Evolutionary conservation across 225 moss, liverwort and hornwort species (phyloP), one percentile per base, ranked within the genome.

Genomic region (Ulota crispa): DNA sequence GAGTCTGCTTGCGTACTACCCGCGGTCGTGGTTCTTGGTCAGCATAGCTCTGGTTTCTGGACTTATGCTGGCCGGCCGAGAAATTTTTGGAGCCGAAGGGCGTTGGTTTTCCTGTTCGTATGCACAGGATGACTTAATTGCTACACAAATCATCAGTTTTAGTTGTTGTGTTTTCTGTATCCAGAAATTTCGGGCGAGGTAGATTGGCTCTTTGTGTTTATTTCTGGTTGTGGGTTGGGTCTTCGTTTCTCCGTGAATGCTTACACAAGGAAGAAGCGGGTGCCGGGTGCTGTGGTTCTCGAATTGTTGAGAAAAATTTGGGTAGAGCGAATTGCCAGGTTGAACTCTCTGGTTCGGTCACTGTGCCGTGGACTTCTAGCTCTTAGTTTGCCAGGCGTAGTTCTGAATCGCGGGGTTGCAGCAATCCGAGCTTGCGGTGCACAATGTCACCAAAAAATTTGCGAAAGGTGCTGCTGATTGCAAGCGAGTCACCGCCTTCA

Each of bases 371-470:
- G 36, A 36, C 27, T 61, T 32, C 3, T 6, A 65, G 65, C 65
- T 65, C 26, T 18, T 19, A 21, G 34, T 75, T 74, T 75, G 8
- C 26, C 5, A 62, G 26, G 39, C 41, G 12, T 0, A 39, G 41
- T 3, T 41, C 39, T 19, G n/a, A 55, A 69, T 63, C 6, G 36
- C 27, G 9, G 50, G 37, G 64, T 37, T 27, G 73, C 14, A 64
- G 14, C 21, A 28, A 23, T 28, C 21, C 80, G 65, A 81, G 74
- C n/a, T 74, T 16, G 67, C 1, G 20, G 84, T 52, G 30, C 60
- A 20, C 43, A 43, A 88, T 88, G 87, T 14, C 82, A 23, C 53
- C 30, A 5, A 42, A 34, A 16, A 15, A 30, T 36, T 71, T 6
- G 0, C 31, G 8, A 9, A 4, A 21, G 34, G 42, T 42, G n/a